A percentile compares a stretch with the other conserved stretches of the same genome.
phyloP scores from a whole-genome alignment of 2,329 filamentous ascomycete genomes.

The Plectosphaerella sp. region DNA sequence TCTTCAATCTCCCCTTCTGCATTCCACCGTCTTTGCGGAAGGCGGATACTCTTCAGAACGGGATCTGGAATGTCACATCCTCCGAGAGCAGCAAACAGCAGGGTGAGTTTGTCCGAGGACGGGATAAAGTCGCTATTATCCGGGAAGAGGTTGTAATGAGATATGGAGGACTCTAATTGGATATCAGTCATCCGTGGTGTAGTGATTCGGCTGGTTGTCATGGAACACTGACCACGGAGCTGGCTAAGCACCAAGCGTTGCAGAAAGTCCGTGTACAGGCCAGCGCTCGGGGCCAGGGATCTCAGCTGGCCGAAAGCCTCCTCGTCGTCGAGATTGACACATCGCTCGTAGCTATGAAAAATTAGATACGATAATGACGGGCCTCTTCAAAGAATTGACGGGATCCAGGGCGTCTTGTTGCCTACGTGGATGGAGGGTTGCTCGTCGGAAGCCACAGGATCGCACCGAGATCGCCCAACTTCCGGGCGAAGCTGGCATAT shows the following conservation, averaged over 20 bases:
- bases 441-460: constrained; percentile 26
- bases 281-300: constrained; percentile 10
- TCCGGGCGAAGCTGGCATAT: constrained; percentile 26
- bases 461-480: constrained; percentile 21
- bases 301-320: constrained; percentile 21
- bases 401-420: neutral
- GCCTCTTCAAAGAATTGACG: no score
- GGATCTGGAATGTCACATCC: constrained; percentile 13
- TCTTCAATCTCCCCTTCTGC: no score
- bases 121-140: constrained; percentile 21
- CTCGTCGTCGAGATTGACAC: constrained; percentile 26
- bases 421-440: constrained; percentile 27
- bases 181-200: constrained; percentile 10
- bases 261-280: constrained; percentile 14
- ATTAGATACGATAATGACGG: neutral
- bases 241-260: constrained; percentile 4
- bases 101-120: constrained; percentile 15
- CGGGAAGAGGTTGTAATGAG: constrained; percentile 17
- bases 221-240: no score
- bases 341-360: constrained; percentile 22
- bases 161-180: neutral
- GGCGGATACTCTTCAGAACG: constrained; percentile 15
- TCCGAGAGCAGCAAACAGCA: constrained; percentile 17
- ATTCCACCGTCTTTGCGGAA: constrained; percentile 16
- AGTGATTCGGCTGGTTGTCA: no score